Conservation (phyloP, 495 filamentous ascomycete species). For the Chaetomium cochliodes region DNA sequence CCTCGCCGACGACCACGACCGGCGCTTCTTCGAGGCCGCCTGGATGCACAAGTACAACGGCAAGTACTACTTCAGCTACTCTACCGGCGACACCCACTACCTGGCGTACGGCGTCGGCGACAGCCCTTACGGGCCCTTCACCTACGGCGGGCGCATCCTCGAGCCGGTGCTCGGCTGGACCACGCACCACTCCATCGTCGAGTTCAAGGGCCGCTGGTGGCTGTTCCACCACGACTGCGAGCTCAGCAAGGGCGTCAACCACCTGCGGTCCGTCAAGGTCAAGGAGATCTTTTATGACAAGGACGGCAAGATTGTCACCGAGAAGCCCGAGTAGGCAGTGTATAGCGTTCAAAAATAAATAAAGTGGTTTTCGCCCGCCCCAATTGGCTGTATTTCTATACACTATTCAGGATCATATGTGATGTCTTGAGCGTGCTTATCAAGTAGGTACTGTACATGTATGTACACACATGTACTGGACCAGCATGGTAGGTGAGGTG, state of each 20-base stretch:
- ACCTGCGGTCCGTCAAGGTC: constrained; percentile 67
- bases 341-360: not conserved
- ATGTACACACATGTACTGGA: too few relatives aligned
- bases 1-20: constrained; percentile 62
- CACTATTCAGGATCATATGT: not conserved
- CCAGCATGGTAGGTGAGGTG: too few relatives aligned
- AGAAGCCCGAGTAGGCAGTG: constrained; percentile 34
- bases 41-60: constrained; percentile 69
- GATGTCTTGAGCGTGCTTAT: too few relatives aligned
- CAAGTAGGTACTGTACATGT: too few relatives aligned
- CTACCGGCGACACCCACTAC: constrained; percentile 71
- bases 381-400: not conserved
- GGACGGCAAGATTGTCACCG: constrained; percentile 55
- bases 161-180: constrained; percentile 78
- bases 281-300: constrained; percentile 69
- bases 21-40: constrained; percentile 75
- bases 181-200: constrained; percentile 74
- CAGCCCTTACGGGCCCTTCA: constrained; percentile 66
- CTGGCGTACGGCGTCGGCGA: constrained; percentile 63
- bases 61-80: constrained; percentile 73
- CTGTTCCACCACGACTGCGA: constrained; percentile 72
- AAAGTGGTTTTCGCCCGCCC: not conserved
- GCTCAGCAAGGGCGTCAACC: constrained; percentile 59
- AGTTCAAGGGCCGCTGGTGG: constrained; percentile 67
- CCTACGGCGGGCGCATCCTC: constrained; percentile 64